These are phyloP conservation scores for Actinomortierella wolfii DNA, from an alignment of 371 early-diverging fungal species.

Conservation along the genomic window DNA sequence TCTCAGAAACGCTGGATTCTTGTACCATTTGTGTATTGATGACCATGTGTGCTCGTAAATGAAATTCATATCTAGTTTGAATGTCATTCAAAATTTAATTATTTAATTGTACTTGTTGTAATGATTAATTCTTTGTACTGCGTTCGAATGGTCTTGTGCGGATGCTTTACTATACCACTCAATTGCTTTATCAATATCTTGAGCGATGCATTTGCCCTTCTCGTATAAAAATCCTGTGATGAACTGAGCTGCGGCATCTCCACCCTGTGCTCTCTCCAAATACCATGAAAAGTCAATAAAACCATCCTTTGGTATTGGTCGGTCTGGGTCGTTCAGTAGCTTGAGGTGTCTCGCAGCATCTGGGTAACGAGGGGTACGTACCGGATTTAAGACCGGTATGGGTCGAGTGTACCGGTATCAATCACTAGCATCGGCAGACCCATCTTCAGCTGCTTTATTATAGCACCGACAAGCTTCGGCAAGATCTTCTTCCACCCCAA, in stretches of 20 bases:
- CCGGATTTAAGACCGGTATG: too few relatives aligned
- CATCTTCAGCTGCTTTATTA: slow-evolving; percentile 18
- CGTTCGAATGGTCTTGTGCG: too few relatives aligned
- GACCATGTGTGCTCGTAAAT: too few relatives aligned
- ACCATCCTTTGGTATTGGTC: background rate
- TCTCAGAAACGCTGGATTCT: slow-evolving; percentile 48
- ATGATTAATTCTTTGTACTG: too few relatives aligned
- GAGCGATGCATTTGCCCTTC: slow-evolving; percentile 2
- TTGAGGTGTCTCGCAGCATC: too few relatives aligned
- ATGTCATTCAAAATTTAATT: too few relatives aligned
- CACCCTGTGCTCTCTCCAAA: slow-evolving; percentile 1
- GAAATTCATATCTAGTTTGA: too few relatives aligned
- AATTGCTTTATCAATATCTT: slow-evolving; percentile 3
- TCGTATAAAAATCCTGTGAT: background rate
- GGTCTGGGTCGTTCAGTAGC: too few relatives aligned
- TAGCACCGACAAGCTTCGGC: slow-evolving; percentile 62
- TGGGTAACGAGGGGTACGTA: too few relatives aligned
- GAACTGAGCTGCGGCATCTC: background rate
- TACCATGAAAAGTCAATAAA: background rate
- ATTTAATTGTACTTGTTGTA: too few relatives aligned
- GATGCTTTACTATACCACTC: slow-evolving; percentile 5
- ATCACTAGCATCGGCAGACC: slow-evolving; percentile 54
- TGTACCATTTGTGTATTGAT: slow-evolving; percentile 52
- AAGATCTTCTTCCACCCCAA: slow-evolving; percentile 70
- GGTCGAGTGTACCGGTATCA: too few relatives aligned